A percentile compares a stretch with the other conserved stretches of the same genome.
These are phyloP conservation scores for Globisporangium paddicum DNA, from an alignment of 352 stramenopile species.

Conservation along the genomic window DNA sequence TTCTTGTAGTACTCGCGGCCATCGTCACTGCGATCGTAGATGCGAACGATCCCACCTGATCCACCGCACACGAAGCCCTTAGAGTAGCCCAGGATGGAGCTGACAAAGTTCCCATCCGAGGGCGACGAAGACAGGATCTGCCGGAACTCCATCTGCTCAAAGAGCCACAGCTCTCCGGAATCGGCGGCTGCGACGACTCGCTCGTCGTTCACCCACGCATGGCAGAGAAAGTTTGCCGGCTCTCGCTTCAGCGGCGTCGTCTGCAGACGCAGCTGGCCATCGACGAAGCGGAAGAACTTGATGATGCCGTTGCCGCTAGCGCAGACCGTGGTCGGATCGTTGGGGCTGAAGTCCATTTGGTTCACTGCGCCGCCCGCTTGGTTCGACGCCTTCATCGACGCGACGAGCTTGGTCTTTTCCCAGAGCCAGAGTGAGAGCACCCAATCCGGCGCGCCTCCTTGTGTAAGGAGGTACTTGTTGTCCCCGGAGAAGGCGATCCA, in stretches of 20 bases:
- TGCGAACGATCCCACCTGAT: slow-evolving; percentile 64
- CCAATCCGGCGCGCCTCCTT: slow-evolving; percentile 89
- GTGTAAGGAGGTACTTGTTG: slow-evolving; percentile 87
- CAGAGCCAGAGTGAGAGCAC: slow-evolving; percentile 88
- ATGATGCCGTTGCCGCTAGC: slow-evolving; percentile 86
- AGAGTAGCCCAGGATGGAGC: slow-evolving; percentile 82
- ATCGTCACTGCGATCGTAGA: slow-evolving; percentile 87
- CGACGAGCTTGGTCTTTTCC: slow-evolving; percentile 90
- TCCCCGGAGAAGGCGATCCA: slow-evolving; percentile 89
- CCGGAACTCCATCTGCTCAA: slow-evolving; percentile 92
- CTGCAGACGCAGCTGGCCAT: slow-evolving; percentile 78
- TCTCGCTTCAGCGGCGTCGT: slow-evolving; percentile 68
- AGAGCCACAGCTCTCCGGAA: slow-evolving; percentile 88
- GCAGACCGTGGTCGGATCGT: slow-evolving; percentile 79
- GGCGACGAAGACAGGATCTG: slow-evolving; percentile 68
- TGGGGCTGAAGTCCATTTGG: slow-evolving; percentile 88
- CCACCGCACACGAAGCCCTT: slow-evolving; percentile 88
- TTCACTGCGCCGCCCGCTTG: slow-evolving; percentile 67
- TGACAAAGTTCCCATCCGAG: slow-evolving; percentile 78
- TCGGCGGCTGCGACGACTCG: slow-evolving; percentile 87
- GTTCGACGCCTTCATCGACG: slow-evolving; percentile 67
- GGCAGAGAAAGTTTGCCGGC: slow-evolving; percentile 83
- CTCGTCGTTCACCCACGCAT: slow-evolving; percentile 92
- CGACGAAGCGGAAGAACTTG: slow-evolving; percentile 87
- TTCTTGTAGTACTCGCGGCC: slow-evolving; percentile 89